Percentiles rank a stretch among this genome's conserved stretches.
Evolutionary conservation across 1,139 yeast species (phyloP).

Genomic region (Taphrina pruni): DNA sequence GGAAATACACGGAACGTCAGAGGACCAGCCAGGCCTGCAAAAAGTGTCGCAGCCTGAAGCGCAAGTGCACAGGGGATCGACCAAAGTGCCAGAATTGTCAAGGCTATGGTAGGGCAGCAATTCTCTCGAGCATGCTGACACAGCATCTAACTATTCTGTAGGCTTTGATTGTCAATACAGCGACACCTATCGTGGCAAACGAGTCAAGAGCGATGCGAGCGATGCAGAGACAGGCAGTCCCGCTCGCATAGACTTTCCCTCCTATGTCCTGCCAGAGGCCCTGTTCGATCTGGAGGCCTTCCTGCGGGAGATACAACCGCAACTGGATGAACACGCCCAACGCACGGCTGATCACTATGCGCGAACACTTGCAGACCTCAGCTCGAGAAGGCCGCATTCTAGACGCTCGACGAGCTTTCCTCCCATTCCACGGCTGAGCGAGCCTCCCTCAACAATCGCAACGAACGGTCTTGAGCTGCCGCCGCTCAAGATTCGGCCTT

Average conservation of each 20-base stretch:
- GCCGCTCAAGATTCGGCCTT: constrained; percentile 29
- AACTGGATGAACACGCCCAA: constrained; percentile 30
- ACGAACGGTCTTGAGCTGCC: constrained; percentile 31
- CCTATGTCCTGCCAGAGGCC: constrained; percentile 2
- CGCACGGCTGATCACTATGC: constrained; percentile 18
- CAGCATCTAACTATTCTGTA: neutral
- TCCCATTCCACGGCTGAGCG: constrained; percentile 1
- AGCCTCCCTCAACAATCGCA: constrained; percentile 24
- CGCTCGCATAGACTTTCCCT: neutral
- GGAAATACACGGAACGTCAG: constrained; percentile 39
- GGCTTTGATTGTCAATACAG: constrained; percentile 30
- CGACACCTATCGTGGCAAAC: constrained; percentile 39
- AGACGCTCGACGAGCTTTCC: constrained; percentile 11
- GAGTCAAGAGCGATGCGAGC: constrained; percentile 27
- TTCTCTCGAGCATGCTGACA: neutral
- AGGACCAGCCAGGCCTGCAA: constrained; percentile 41
- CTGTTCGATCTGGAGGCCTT: constrained; percentile 16
- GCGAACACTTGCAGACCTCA: neutral
- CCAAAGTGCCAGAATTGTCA: constrained; percentile 39
- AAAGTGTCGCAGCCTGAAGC: constrained; percentile 38
- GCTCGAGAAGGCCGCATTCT: neutral
- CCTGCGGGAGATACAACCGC: constrained; percentile 24
- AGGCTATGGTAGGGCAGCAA: constrained; percentile 24
- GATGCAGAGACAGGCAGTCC: constrained; percentile 33
- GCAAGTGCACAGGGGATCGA: constrained; percentile 36